A percentile compares a stretch with the other conserved stretches of the same genome.
These are phyloP conservation scores for Epipyxis sp. DNA, from an alignment of 108 stramenopile genomes.

Conservation along the genomic window DNA sequence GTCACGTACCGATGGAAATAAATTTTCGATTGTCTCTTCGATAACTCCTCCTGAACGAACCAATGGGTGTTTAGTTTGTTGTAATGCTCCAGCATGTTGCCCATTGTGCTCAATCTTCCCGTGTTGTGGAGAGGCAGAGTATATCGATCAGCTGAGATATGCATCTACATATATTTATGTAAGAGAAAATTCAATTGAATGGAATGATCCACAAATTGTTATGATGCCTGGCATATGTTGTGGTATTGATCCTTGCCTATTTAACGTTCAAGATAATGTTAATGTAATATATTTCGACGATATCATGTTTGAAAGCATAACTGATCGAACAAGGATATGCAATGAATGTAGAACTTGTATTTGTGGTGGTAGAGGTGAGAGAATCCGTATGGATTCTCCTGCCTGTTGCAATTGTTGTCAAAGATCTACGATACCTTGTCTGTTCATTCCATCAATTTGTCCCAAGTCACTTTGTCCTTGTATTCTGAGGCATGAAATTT, in stretches of 20 bases:
- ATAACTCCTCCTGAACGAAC: background rate
- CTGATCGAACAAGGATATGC: slow-evolving; percentile 58
- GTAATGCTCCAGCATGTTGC: slow-evolving; percentile 31
- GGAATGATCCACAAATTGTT: slow-evolving; percentile 49
- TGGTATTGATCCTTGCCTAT: slow-evolving; percentile 50
- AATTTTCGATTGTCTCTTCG: background rate
- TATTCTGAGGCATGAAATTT: slow-evolving; percentile 17
- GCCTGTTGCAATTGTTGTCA: slow-evolving; percentile 52
- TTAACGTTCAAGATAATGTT: slow-evolving; percentile 55
- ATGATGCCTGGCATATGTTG: slow-evolving; percentile 20
- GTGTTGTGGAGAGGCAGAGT: slow-evolving; percentile 29
- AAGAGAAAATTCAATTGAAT: slow-evolving; percentile 61
- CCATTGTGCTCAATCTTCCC: slow-evolving; percentile 1
- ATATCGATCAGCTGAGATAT: background rate
- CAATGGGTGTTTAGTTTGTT: slow-evolving; percentile 21
- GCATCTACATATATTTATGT: slow-evolving; percentile 49
- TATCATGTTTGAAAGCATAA: slow-evolving; percentile 49
- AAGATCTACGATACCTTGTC: slow-evolving; percentile 45
- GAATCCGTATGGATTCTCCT: slow-evolving; percentile 52
- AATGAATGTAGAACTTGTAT: slow-evolving; percentile 53
- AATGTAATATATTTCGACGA: slow-evolving; percentile 63
- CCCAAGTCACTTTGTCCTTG: slow-evolving; percentile 18
- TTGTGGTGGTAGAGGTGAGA: slow-evolving; percentile 56
- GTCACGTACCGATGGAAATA: background rate
- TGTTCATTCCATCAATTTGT: slow-evolving; percentile 45